Evolutionary conservation across 2,329 filamentous ascomycete species (phyloP).

Genomic region (Exophiala lecanii-corni): DNA sequence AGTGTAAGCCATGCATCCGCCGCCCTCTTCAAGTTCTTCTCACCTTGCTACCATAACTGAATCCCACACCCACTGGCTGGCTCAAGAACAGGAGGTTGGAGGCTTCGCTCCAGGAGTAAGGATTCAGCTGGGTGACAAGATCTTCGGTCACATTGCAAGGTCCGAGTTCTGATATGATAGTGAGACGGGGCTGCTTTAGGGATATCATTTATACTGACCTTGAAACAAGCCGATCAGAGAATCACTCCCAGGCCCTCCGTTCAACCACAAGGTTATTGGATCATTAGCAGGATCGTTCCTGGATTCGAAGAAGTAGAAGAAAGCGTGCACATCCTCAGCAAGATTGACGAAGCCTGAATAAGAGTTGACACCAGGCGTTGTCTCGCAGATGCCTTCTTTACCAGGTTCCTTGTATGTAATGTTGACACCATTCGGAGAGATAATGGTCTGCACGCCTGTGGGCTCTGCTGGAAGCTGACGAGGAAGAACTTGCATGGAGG

Average conservation of each 20-base stretch:
- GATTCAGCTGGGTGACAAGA: constrained; percentile 48
- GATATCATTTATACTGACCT: constrained; percentile 27
- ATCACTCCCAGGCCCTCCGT: constrained; percentile 40
- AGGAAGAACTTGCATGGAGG: constrained; percentile 21
- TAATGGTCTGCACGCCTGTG: constrained; percentile 36
- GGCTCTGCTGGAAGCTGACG: constrained; percentile 36
- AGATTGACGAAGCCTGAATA: constrained; percentile 55
- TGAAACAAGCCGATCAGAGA: constrained; percentile 40
- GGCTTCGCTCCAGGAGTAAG: constrained; percentile 56
- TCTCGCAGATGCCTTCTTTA: constrained; percentile 48
- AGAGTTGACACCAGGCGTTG: constrained; percentile 52
- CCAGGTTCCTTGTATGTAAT: constrained; percentile 58
- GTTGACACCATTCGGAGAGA: constrained; percentile 42
- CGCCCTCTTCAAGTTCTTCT: constrained; percentile 10
- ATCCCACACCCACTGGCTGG: constrained; percentile 57
- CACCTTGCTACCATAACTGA: constrained; percentile 43
- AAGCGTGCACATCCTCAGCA: constrained; percentile 48
- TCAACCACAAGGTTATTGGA: constrained; percentile 40
- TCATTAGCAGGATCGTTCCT: constrained; percentile 46
- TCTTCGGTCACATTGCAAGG: constrained; percentile 43
- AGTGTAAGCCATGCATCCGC: constrained; percentile 5
- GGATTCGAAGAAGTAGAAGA: constrained; percentile 55
- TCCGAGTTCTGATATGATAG: constrained; percentile 39
- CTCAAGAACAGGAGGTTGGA: constrained; percentile 60
- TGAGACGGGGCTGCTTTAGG: not conserved